Evolutionary conservation across 2,329 filamentous ascomycete genomes (phyloP), one percentile per base, ranked within the genome.

Genomic region (Colletotrichum acutatum): DNA sequence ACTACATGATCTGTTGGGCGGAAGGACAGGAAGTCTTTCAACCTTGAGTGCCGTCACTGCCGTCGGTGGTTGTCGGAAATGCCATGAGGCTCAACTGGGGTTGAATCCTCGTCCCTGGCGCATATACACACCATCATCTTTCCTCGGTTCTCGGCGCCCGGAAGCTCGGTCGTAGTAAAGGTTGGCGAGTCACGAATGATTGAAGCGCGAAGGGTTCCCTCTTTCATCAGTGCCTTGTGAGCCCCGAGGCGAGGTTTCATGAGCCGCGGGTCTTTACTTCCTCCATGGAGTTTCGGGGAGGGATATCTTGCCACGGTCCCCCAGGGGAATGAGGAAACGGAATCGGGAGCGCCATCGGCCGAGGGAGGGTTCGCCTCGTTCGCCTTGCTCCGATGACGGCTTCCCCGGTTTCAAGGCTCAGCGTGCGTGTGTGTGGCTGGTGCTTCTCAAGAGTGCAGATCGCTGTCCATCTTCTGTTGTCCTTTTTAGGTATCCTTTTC

Each of bases 261-360:
- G 65, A 63, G 59, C 69, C 58, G 69, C 65, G 53, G 22, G 63
- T 72, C 37, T 63, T 58, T n/a, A 63, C 52, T 22, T 8, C n/a
- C 63, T 28, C 19, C 28, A 22, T 9, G 42, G 42, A n/a, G 42
- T 22, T 49, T 22, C 19, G 42, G 19, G 42, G 19, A n/a, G 63
- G 52, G 26, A 9, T 24, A 46, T 46, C 26, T 63, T 12, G n/a
- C 16, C 19, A 22, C n/a, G 46, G 4, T n/a, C n/a, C n/a, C 30
- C 26, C 22, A 12, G 16, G 32, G 2, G 16, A 11, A 32, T 14
- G 28, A 26, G 53, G 22, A 32, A 56, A 53, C 22, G 34, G 49
- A 19, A 4, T 11, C 37, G 61, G 61, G 32, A 5, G 24, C 52
- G 26, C 53, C 32, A 53, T 30, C 32, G 22, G 53, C 42, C 22